Evolutionary conservation across 495 filamentous ascomycete species (phyloP).

Genomic region (Penicillium bialowiezense): DNA sequence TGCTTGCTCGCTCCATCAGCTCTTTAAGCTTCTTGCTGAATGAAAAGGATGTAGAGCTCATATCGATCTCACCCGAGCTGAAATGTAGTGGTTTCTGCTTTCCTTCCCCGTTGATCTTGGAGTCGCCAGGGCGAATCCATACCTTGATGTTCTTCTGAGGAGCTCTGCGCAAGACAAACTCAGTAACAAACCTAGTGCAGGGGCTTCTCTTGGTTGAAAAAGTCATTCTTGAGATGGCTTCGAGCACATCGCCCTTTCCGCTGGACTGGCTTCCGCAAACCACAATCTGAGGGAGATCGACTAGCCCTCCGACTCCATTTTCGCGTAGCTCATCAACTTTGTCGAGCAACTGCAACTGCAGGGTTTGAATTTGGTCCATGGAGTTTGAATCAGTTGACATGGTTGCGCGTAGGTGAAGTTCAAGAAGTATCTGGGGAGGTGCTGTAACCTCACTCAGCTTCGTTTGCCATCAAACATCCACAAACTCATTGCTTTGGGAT

Average conservation of each 20-base stretch:
- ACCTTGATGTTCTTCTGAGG: constrained; percentile 30
- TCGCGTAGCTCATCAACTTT: constrained; percentile 56
- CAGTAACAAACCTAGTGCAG: constrained; percentile 69
- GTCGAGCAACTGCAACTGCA: constrained; percentile 45
- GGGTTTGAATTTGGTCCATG: constrained; percentile 19
- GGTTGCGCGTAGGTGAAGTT: no score
- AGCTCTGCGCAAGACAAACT: constrained; percentile 51
- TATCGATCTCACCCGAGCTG: neutral
- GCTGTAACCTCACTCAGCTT: no score
- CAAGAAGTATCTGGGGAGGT: no score
- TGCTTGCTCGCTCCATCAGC: constrained; percentile 47
- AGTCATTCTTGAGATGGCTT: constrained; percentile 67
- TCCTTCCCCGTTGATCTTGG: constrained; percentile 13
- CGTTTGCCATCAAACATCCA: no score
- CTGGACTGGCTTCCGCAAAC: constrained; percentile 72
- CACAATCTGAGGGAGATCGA: constrained; percentile 68
- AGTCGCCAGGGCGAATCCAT: constrained; percentile 41
- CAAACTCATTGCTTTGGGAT: no score
- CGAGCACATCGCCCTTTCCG: constrained; percentile 73
- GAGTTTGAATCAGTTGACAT: no score
- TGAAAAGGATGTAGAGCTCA: constrained; percentile 5
- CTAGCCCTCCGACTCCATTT: constrained; percentile 50
- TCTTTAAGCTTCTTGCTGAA: constrained; percentile 30
- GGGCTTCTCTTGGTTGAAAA: constrained; percentile 64
- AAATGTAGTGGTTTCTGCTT: constrained; percentile 10